Evolutionary conservation across 164 flowering plant genomes (phyloP), one percentile per base, ranked within the genome.

Genomic region (Warburgia ugandensis): DNA sequence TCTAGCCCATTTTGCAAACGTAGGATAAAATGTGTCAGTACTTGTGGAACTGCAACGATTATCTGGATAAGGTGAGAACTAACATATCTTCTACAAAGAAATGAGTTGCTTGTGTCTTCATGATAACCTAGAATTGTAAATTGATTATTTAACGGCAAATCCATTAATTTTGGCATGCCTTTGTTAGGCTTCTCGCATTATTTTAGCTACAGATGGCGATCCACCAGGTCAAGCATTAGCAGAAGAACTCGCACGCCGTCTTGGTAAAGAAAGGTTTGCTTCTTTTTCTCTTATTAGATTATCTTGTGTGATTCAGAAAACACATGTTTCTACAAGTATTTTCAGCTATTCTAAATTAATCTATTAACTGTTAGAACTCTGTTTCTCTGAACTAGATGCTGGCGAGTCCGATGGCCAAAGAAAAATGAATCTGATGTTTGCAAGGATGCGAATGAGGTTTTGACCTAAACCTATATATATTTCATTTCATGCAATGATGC

Each of bases 401-500:
- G 94, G 97, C 75, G 85, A 50, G 83, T 91, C 25, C 80, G 45
- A 45, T 91, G 97, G 96, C 97, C 96, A 22, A 78, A 68, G 64
- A 91, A 77, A 73, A 76, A 73, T 63, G 71, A 70, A 1, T 48
- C 7, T 29, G 68, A 68, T 4, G 36, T 48, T 52, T 87, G 67
- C 63, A 91, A 91, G 73, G 97, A 91, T 73, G 95, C 96, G 47
- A 91, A 87, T 68, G 97, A 91, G 94, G 97, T 87, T 33, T 29
- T 11, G 1, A 11, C 45, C 10, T 42, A 11, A 16, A 8, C 20
- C 10, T 20, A 19, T n/a, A n/a, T n/a, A n/a, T n/a, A n/a, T n/a
- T n/a, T n/a, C n/a, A n/a, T n/a, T n/a, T n/a, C n/a, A n/a, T n/a
- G n/a, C n/a, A n/a, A n/a, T n/a, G n/a, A n/a, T n/a, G n/a, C n/a